Evolutionary conservation across 1,139 yeast species (phyloP).

Genomic region (Magnusiomyces suaveolens): DNA sequence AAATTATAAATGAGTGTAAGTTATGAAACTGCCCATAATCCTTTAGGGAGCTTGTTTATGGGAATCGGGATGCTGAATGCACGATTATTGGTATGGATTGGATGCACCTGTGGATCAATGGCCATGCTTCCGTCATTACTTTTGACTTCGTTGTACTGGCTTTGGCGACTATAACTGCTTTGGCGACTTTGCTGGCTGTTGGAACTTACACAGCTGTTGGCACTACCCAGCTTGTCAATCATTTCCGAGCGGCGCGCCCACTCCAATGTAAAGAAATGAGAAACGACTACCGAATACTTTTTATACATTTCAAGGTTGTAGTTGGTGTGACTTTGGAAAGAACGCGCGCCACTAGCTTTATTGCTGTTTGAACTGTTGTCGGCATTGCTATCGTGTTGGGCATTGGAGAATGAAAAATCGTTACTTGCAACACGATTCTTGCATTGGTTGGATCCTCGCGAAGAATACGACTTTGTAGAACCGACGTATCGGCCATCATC

Average conservation of each 20-base stretch:
- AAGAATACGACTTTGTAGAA: neutral
- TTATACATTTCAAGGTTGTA: neutral
- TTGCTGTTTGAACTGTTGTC: neutral
- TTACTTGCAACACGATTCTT: neutral
- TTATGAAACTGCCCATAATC: neutral
- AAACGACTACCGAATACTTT: conserved; percentile 2
- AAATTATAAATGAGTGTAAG: neutral
- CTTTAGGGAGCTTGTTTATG: neutral
- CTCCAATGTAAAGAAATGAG: conserved; percentile 10
- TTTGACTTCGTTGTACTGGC: neutral
- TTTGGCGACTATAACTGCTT: neutral
- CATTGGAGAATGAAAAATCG: neutral
- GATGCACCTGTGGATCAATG: neutral
- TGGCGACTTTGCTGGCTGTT: neutral
- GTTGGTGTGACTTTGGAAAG: neutral
- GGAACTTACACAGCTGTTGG: neutral
- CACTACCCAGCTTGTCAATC: conserved; percentile 9
- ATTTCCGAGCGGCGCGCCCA: conserved; percentile 10
- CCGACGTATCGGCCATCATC: neutral
- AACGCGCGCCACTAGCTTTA: neutral
- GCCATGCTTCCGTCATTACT: neutral
- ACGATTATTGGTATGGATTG: too few relatives aligned
- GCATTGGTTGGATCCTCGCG: neutral
- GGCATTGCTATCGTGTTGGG: neutral
- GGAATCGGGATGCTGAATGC: neutral